phyloP scores from a whole-genome alignment of 2,329 filamentous ascomycete species.

The Verticillium albo-atrum region DNA sequence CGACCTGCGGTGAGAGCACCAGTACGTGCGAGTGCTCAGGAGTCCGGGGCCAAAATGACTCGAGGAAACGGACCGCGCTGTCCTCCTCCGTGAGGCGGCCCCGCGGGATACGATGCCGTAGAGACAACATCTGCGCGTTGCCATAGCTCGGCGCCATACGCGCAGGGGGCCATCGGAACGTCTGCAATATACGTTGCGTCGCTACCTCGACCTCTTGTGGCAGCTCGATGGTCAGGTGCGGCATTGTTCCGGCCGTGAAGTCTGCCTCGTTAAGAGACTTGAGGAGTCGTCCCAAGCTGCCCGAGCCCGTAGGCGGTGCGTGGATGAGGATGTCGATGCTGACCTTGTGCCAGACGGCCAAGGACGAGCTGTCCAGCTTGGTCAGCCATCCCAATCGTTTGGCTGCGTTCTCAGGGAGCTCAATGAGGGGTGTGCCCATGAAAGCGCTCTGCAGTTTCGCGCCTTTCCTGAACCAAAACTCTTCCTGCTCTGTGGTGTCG shows the following conservation, averaged over 20 bases:
- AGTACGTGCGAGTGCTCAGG: slow-evolving; percentile 68
- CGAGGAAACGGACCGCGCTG: slow-evolving; percentile 70
- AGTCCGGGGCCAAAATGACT: slow-evolving; percentile 79
- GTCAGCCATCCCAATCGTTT: slow-evolving; percentile 73
- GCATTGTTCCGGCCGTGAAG: slow-evolving; percentile 63
- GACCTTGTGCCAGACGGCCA: slow-evolving; percentile 73
- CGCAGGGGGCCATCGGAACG: slow-evolving; percentile 63
- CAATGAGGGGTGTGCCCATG: slow-evolving; percentile 61
- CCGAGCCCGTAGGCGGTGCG: slow-evolving; percentile 64
- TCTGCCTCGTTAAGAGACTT: slow-evolving; percentile 72
- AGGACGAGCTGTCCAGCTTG: slow-evolving; percentile 66
- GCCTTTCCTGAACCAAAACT: slow-evolving; percentile 60
- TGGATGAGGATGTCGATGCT: slow-evolving; percentile 82
- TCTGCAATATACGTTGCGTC: slow-evolving; percentile 57
- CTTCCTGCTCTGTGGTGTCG: slow-evolving; percentile 64
- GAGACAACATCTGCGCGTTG: slow-evolving; percentile 49
- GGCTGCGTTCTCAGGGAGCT: slow-evolving; percentile 61
- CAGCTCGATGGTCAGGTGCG: slow-evolving; percentile 80
- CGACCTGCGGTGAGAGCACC: slow-evolving; percentile 75
- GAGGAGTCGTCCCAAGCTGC: slow-evolving; percentile 71
- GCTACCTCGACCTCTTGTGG: slow-evolving; percentile 64
- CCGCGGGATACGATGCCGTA: slow-evolving; percentile 69
- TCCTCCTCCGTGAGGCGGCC: slow-evolving; percentile 60
- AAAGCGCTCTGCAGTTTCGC: slow-evolving; percentile 50
- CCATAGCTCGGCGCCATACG: slow-evolving; percentile 14